Evolutionary conservation across 371 early-diverging fungal species (phyloP), one percentile per base, ranked within the genome.

Genomic region (Mortierella sp.): DNA sequence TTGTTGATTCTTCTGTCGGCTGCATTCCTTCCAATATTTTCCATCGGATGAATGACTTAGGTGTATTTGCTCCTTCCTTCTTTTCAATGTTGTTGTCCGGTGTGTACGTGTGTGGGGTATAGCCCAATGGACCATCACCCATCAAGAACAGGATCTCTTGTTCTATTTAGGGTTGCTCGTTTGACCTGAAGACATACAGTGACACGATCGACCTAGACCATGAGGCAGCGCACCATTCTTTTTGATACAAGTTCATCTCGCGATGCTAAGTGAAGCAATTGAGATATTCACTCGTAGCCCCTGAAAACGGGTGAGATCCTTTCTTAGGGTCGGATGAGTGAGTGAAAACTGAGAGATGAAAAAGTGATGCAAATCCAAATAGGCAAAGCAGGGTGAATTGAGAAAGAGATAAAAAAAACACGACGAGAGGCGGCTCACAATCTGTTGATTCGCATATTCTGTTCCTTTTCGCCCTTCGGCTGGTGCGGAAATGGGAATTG

Each of bases 1-100:
- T 32, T 63, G 12, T 0, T 63, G 29, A 14, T 63, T 2, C 63
- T 63, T 63, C 63, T 63, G 10, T 51, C 58, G 18, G 35, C 35
- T 35, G 63, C 63, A 63, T 63, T 63, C 63, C 63, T 63, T 63
- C 63, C 63, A 63, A 63, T 3, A 63, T 32, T 63, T 63, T 63
- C 63, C 63, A 35, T 63, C 63, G 63, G 63, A 32, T 63, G 63
- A 35, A 32, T 32, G 63, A 63, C 5, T 16, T 63, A 35, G 35
- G 35, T 63, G 32, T 32, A 35, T 32, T 32, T 63, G 10, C 18
- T 49, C 21, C 18, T 16, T 49, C 21, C 18, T 49, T 49, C 35
- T 16, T 18, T 16, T 56, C 24, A 10, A n/a, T 60, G 60, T 60
- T 60, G 18, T 32, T 35, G 58, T 3, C 12, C 3, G 27, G 32